These are phyloP conservation scores for Triangularia verruculosa DNA, from an alignment of 2,329 filamentous ascomycete genomes.

Conservation along the genomic window DNA sequence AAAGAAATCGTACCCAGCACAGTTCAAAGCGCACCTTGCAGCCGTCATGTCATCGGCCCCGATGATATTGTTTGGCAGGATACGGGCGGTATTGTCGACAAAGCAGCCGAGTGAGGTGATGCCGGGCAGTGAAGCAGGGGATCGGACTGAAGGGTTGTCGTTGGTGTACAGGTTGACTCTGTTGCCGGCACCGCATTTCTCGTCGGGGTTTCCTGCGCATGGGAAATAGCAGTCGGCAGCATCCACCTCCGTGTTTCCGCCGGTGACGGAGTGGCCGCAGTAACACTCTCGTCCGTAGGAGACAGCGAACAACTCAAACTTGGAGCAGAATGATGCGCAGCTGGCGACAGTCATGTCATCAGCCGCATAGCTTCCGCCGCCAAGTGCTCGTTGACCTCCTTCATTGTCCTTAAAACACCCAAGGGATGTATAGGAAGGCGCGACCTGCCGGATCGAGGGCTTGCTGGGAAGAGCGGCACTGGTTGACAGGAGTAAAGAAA, in stretches of 20 bases:
- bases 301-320: not conserved
- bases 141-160: constrained; percentile 19
- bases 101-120: constrained; percentile 17
- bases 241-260: not conserved
- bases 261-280: not conserved
- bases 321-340: not conserved
- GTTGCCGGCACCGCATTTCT: constrained; percentile 27
- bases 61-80: constrained; percentile 17
- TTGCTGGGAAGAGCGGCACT: not conserved
- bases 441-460: not conserved
- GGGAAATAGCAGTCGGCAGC: constrained; percentile 25
- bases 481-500: not conserved
- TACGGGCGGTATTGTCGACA: constrained; percentile 11
- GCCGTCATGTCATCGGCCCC: constrained; percentile 39
- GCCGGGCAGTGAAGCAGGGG: constrained; percentile 7
- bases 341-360: constrained; percentile 8
- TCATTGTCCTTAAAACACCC: constrained; percentile 1
- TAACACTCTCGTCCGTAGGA: constrained; percentile 1
- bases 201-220: constrained; percentile 24
- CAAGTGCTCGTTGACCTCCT: not conserved
- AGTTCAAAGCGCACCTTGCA: constrained; percentile 17
- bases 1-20: constrained; percentile 17
- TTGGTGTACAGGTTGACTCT: constrained; percentile 26
- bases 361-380: not conserved
- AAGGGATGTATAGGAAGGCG: not conserved